Conservation (phyloP, 75 land plant species). For the Cupressus sempervirens region DNA sequence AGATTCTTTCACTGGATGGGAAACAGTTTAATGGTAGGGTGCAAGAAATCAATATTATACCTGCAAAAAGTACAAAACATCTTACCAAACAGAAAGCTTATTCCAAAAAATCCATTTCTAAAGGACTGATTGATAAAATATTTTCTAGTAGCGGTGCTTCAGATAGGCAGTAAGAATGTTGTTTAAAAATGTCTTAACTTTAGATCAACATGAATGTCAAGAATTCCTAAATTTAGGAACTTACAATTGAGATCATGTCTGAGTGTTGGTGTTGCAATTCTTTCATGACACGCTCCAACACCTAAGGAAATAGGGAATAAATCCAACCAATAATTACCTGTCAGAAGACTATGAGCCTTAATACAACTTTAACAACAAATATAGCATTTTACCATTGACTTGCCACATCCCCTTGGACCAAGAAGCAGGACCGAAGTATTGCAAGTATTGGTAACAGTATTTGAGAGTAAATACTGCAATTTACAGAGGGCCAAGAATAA, state of each 20-base stretch:
- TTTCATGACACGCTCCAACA: constrained; percentile 70
- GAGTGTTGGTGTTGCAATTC: constrained; percentile 55
- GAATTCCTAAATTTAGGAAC: constrained; percentile 8
- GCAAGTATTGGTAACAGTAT: constrained; percentile 67
- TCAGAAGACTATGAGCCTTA: background rate
- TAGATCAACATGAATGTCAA: background rate
- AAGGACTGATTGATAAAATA: background rate
- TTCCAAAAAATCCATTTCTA: no score
- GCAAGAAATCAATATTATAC: background rate
- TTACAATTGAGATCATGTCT: constrained; percentile 78
- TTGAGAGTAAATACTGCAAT: constrained; percentile 59
- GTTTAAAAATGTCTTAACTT: background rate
- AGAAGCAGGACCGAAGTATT: constrained; percentile 93
- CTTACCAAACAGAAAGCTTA: no score
- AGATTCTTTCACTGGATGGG: background rate
- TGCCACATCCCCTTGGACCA: constrained; percentile 94
- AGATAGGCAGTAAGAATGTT: background rate
- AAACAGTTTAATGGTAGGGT: background rate
- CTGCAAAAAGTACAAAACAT: background rate
- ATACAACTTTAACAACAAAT: constrained; percentile 2
- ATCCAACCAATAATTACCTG: background rate
- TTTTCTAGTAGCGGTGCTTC: background rate
- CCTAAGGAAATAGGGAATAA: constrained; percentile 35
- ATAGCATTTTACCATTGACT: constrained; percentile 48
- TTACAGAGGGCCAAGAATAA: constrained; percentile 45